These are phyloP conservation scores for Malania oleifera DNA, from an alignment of 164 flowering plant genomes.

Conservation along the genomic window DNA sequence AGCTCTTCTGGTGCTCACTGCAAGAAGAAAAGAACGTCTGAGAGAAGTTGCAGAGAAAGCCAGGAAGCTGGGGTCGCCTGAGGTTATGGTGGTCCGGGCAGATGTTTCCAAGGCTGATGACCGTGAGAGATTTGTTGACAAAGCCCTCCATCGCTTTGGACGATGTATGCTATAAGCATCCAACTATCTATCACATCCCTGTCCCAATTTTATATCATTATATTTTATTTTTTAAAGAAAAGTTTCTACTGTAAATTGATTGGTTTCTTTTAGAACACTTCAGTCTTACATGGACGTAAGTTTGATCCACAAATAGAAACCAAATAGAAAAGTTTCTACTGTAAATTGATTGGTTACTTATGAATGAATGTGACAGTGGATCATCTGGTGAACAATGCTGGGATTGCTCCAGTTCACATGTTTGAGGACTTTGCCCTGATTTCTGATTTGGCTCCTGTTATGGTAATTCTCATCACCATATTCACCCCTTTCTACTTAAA, in stretches of 20 bases:
- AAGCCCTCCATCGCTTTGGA: constrained; percentile 44
- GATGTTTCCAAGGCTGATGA: constrained; percentile 51
- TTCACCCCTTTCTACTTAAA: no score
- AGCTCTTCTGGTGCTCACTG: constrained; percentile 48
- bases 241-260: not conserved
- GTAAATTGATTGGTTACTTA: not conserved
- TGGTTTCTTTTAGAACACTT: no score
- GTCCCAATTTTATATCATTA: not conserved
- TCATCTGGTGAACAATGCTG: constrained; percentile 70
- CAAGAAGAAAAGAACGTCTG: constrained; percentile 47
- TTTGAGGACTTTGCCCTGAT: constrained; percentile 35
- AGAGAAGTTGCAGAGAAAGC: constrained; percentile 37
- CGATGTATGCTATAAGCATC: no score
- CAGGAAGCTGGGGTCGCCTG: constrained; percentile 40
- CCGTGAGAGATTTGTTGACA: constrained; percentile 35
- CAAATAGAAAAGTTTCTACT: not conserved
- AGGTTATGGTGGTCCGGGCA: constrained; percentile 35
- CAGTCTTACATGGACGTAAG: no score
- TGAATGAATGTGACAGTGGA: constrained; percentile 53
- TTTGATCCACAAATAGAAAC: no score
- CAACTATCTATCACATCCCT: constrained; percentile 8
- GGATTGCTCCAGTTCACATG: constrained; percentile 27
- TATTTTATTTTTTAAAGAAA: not conserved
- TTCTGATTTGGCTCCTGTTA: constrained; percentile 9
- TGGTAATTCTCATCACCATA: no score